Evolutionary conservation across 1,284 basidiomycete species (phyloP), one percentile per base, ranked within the genome.

Genomic region (Trichosporon sp.): DNA sequence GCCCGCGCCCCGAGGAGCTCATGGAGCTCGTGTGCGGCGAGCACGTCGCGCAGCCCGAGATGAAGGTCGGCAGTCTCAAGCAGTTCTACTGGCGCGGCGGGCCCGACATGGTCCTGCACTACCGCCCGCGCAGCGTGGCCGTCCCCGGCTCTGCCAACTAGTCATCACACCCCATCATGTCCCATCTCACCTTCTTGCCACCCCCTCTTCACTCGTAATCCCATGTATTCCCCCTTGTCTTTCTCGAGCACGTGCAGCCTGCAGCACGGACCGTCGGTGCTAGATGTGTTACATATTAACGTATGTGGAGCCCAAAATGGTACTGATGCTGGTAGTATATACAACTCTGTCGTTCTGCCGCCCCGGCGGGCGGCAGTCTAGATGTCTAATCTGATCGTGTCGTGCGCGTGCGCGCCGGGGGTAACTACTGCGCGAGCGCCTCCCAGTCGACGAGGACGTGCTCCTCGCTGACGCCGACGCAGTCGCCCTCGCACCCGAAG

Each of bases 11-110:
- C 1, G 92, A 95, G 75, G 91, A 95, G 58, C 76, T 87, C 51
- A 91, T 95, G 78, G 94, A 98, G 83, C 89, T 98, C 56, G 80
- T 96, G 42, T 97, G 94, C 82, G 93, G 92, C 76, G 90, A 92
- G 73, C 84, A 87, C 34, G 84, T 92, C 12, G 85, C 98, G 32
- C 91, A 93, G 29, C 84, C 91, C 31, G 88, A 91, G 69, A 92
- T 95, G 88, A 96, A 92, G 13, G 86, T 98, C 35, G 95, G 91
- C 3, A 91, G 91, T 32, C 90, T 95, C 66, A 88, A 92, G 72
- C 92, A 94, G 81, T 96, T 89, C 77, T 94, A 68, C 93, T 93
- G 93, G 87, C 78, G 88, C 76, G 89, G 90, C 73, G 85, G 88
- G n/a, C 86, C 86, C 12, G 95, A 97, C 82, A 85, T 97, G 72